Conservation (phyloP, 169 alveolate genomes). For the Plasmodium blacklocki region DNA sequence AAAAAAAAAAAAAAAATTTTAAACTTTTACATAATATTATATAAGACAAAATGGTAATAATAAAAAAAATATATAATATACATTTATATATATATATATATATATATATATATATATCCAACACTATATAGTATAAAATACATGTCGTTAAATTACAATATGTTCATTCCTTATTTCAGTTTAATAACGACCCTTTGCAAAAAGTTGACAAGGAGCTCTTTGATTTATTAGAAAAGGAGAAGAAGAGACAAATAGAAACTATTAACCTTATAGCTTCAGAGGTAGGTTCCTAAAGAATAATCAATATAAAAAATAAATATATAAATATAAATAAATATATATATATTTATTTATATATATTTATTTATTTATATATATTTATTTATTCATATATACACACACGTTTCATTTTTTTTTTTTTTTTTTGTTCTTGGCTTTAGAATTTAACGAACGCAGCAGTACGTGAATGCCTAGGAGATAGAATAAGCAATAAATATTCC, state of each 20-base stretch:
- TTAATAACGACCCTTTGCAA: conserved; percentile 74
- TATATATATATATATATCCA: no score
- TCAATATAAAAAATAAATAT: neutral
- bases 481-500: conserved; percentile 94
- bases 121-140: neutral
- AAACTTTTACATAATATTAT: no score
- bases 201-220: conserved; percentile 88
- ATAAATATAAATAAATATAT: neutral
- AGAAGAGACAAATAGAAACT: conserved; percentile 85
- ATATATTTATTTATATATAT: neutral
- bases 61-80: no score
- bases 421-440: conserved; percentile 62
- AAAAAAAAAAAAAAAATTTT: no score
- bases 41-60: no score
- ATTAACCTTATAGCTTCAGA: conserved; percentile 90
- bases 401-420: neutral
- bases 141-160: neutral
- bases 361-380: conserved; percentile 50
- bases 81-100: no score
- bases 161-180: conserved; percentile 12
- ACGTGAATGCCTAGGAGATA: conserved; percentile 93
- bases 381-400: neutral
- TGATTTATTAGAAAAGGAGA: conserved; percentile 85
- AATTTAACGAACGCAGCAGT: conserved; percentile 91
- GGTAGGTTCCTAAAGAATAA: conserved; percentile 60